These are phyloP conservation scores for Rhododendron henanense DNA, from an alignment of 148 eudicot species.

Conservation along the genomic window DNA sequence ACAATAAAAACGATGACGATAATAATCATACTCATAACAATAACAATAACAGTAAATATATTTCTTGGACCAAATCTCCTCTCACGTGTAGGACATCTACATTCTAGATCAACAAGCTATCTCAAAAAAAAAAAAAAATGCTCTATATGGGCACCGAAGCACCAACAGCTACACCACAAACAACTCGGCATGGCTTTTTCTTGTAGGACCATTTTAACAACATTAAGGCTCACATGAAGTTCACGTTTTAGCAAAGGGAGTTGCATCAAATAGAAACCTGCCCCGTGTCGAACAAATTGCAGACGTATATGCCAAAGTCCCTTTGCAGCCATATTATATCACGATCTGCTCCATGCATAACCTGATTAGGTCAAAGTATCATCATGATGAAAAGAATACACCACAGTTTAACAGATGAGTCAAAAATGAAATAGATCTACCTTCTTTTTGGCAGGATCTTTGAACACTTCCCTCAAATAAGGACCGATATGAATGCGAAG, in stretches of 20 bases:
- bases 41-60: not conserved
- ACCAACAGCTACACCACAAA: not conserved
- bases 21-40: not conserved
- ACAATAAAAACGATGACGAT: not conserved
- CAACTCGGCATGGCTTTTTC: not conserved
- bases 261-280: constrained; percentile 38
- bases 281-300: constrained; percentile 93
- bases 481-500: constrained; percentile 87
- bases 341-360: constrained; percentile 97
- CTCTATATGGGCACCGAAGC: not conserved
- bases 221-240: not conserved
- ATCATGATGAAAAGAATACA: not conserved
- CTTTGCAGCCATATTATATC: constrained; percentile 95
- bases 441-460: constrained; percentile 80
- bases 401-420: constrained; percentile 3
- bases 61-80: not conserved
- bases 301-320: constrained; percentile 90
- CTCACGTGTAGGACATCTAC: not conserved
- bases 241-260: not conserved
- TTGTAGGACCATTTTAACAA: not conserved
- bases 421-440: constrained; percentile 24
- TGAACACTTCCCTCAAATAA: constrained; percentile 80
- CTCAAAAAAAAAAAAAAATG: not conserved
- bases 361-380: constrained; percentile 35
- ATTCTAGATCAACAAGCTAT: not conserved